Conservation (phyloP, 2,329 filamentous ascomycete species). For the Stemphylium vesicarium region DNA sequence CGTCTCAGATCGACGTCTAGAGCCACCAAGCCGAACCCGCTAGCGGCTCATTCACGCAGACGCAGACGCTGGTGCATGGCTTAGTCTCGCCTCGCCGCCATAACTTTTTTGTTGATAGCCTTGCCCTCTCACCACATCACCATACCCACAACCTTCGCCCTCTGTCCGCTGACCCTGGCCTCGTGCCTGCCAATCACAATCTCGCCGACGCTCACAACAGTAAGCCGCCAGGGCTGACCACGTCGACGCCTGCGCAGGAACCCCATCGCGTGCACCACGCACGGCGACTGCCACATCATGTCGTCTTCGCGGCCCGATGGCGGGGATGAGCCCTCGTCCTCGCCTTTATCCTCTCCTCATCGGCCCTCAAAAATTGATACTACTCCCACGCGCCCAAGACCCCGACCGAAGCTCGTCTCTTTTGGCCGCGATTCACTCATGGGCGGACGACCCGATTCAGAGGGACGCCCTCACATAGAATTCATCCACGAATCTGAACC, state of each 20-base stretch:
- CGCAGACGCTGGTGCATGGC: background rate
- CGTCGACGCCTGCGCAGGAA: slow-evolving; percentile 21
- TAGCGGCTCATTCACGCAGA: slow-evolving; percentile 14
- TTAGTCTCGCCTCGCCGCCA: slow-evolving; percentile 2
- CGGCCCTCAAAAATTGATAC: slow-evolving; percentile 27
- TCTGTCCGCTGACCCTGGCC: background rate
- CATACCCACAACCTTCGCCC: slow-evolving; percentile 6
- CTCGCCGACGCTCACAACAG: slow-evolving; percentile 10
- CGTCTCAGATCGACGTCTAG: background rate
- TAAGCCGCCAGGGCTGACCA: slow-evolving; percentile 16
- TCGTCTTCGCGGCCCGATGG: slow-evolving; percentile 11
- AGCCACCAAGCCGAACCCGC: slow-evolving; percentile 4
- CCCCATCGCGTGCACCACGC: slow-evolving; percentile 15
- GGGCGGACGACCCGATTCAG: slow-evolving; percentile 23
- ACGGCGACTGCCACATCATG: slow-evolving; percentile 17
- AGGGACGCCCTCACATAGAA: slow-evolving; percentile 30
- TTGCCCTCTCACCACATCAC: slow-evolving; percentile 15
- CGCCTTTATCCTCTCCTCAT: slow-evolving; percentile 20
- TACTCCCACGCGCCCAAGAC: slow-evolving; percentile 13
- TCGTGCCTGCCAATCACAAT: slow-evolving; percentile 25
- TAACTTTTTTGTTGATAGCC: slow-evolving; percentile 7
- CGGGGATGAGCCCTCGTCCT: slow-evolving; percentile 19
- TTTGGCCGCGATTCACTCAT: slow-evolving; percentile 40
- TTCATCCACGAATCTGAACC: slow-evolving; percentile 46
- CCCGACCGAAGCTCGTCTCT: slow-evolving; percentile 45